phyloP scores from a whole-genome alignment of 257 asterid species.

The Penstemon eatonii region DNA sequence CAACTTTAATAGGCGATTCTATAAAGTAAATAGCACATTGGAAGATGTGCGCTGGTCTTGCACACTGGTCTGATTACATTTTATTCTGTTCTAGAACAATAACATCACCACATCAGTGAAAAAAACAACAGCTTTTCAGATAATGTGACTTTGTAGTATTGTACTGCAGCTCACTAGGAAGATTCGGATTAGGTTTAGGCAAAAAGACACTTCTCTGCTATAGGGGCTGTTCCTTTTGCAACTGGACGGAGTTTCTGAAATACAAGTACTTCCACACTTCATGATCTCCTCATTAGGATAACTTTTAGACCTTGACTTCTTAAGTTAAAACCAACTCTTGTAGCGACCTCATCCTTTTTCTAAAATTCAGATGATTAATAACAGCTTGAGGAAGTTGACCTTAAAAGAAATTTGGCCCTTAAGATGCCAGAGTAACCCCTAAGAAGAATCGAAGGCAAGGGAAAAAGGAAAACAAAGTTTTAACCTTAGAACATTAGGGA shows the following conservation, averaged over 20 bases:
- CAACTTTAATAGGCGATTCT: neutral
- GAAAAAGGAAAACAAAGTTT: neutral
- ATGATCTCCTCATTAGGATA: neutral
- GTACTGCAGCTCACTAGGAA: slow-evolving; percentile 1
- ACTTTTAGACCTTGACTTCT: neutral
- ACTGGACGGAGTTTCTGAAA: neutral
- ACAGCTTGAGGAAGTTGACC: neutral
- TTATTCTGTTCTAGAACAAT: neutral
- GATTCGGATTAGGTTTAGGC: neutral
- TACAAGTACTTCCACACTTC: neutral
- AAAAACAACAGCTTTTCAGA: neutral
- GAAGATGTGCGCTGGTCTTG: neutral
- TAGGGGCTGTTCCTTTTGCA: neutral
- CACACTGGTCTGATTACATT: neutral
- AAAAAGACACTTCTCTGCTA: neutral
- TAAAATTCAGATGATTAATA: neutral
- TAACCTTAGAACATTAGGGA: neutral
- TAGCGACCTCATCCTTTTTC: no score
- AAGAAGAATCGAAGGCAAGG: neutral
- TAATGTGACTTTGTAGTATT: neutral
- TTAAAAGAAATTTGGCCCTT: neutral
- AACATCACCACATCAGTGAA: neutral
- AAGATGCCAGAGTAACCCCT: neutral
- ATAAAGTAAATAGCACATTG: slow-evolving; percentile 17
- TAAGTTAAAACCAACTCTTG: neutral